Evolutionary conservation across 2,329 filamentous ascomycete species (phyloP).

Genomic region (Colletotrichum sublineola): DNA sequence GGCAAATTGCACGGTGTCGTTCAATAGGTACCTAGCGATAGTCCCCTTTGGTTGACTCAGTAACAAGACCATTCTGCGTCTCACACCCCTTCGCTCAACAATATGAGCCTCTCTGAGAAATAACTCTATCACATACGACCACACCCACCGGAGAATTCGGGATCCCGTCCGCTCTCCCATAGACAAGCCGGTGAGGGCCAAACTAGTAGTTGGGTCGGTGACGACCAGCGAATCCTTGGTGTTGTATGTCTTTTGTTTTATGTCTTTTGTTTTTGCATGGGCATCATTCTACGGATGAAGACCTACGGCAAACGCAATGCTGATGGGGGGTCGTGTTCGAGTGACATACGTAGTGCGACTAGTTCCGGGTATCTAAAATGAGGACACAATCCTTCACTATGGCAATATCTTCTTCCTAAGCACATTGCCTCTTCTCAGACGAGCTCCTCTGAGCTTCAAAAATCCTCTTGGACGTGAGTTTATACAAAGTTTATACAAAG

Average conservation of each 20-base stretch:
- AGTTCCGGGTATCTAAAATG: not conserved
- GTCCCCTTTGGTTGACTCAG: not conserved
- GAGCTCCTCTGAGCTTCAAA: no score
- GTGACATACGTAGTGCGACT: not conserved
- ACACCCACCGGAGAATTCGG: not conserved
- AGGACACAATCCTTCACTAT: not conserved
- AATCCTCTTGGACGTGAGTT: not conserved
- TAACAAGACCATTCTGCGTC: not conserved
- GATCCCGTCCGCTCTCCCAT: conserved; percentile 3
- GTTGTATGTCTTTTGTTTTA: not conserved
- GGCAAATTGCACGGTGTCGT: not conserved
- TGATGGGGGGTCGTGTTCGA: not conserved
- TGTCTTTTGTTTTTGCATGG: not conserved
- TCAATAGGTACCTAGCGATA: not conserved
- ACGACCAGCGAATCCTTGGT: conserved; percentile 1
- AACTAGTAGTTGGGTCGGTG: conserved; percentile 4
- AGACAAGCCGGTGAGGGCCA: conserved; percentile 3
- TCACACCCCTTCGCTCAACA: not conserved
- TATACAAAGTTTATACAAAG: no score
- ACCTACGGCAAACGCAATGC: not conserved
- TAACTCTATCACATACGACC: not conserved
- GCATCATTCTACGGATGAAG: not conserved
- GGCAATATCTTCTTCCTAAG: not conserved
- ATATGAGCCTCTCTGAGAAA: not conserved
- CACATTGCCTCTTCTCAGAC: not conserved